Evolutionary conservation across 2,329 filamentous ascomycete species (phyloP).

Genomic region (Colletotrichum acutatum): DNA sequence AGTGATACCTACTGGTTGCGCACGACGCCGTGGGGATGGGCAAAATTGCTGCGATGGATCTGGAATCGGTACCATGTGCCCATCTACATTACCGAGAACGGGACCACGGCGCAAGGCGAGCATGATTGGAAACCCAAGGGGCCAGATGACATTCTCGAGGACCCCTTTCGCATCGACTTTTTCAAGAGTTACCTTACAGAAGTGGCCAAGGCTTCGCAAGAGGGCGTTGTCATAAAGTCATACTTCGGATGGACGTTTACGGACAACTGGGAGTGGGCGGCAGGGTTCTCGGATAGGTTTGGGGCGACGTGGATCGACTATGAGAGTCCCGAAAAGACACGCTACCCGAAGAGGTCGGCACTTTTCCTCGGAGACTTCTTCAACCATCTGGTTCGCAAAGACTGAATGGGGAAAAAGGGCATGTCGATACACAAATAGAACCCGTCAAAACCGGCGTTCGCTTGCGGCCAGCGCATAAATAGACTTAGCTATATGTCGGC

Average conservation of each 20-base stretch:
- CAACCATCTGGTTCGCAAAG: constrained; percentile 40
- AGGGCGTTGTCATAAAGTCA: constrained; percentile 50
- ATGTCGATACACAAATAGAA: too few relatives aligned
- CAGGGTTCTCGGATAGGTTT: constrained; percentile 52
- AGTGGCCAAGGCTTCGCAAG: constrained; percentile 49
- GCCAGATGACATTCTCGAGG: constrained; percentile 48
- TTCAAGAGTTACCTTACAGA: constrained; percentile 51
- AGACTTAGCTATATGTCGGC: too few relatives aligned
- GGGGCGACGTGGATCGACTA: constrained; percentile 54
- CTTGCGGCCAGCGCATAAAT: too few relatives aligned
- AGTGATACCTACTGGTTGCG: constrained; percentile 53
- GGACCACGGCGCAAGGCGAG: constrained; percentile 52
- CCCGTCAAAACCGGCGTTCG: too few relatives aligned
- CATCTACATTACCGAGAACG: constrained; percentile 56
- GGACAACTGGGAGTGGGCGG: constrained; percentile 58
- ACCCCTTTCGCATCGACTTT: constrained; percentile 51
- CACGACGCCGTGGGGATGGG: constrained; percentile 50
- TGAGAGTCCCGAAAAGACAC: constrained; percentile 46
- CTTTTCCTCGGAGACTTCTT: constrained; percentile 44
- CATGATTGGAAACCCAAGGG: constrained; percentile 45
- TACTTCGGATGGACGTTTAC: constrained; percentile 56
- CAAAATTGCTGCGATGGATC: constrained; percentile 52
- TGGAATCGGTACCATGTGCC: constrained; percentile 52
- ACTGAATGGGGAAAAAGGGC: neutral
- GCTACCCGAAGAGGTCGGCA: constrained; percentile 48